Percentiles rank a stretch among this genome's conserved stretches.
These are phyloP conservation scores for Aspergillus sp. DNA, from an alignment of 2,329 filamentous ascomycete species.

Conservation along the genomic window DNA sequence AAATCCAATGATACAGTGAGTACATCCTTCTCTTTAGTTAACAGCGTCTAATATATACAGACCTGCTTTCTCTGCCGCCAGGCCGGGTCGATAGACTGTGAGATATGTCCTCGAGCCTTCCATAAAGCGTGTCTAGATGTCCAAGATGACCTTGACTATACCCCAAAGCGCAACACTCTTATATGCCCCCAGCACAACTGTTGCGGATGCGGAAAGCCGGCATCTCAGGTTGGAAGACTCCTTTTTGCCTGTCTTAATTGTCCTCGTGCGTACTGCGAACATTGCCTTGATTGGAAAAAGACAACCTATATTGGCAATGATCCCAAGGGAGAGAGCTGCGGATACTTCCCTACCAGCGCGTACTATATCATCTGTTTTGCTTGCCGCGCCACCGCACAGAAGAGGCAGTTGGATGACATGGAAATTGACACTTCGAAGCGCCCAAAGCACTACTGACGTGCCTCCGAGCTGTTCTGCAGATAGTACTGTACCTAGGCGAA, in stretches of 20 bases:
- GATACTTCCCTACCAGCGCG: slow-evolving; percentile 49
- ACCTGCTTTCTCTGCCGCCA: slow-evolving; percentile 22
- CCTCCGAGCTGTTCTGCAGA: neutral
- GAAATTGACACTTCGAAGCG: neutral
- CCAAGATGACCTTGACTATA: neutral
- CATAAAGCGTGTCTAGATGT: slow-evolving; percentile 56
- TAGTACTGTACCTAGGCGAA: neutral
- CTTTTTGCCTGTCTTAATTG: slow-evolving; percentile 60
- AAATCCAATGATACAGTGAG: slow-evolving; percentile 52
- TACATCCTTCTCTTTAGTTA: neutral
- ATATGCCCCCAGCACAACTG: slow-evolving; percentile 62
- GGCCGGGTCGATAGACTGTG: slow-evolving; percentile 16
- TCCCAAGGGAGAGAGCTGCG: slow-evolving; percentile 57
- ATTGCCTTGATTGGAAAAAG: slow-evolving; percentile 55
- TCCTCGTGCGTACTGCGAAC: slow-evolving; percentile 60
- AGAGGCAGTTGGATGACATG: neutral
- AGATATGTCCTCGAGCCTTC: slow-evolving; percentile 58
- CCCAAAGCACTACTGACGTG: neutral
- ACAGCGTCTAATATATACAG: slow-evolving; percentile 16
- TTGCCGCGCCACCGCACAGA: neutral
- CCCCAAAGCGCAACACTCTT: slow-evolving; percentile 40
- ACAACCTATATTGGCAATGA: slow-evolving; percentile 55
- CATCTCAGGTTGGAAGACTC: slow-evolving; percentile 47
- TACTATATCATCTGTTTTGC: slow-evolving; percentile 50
- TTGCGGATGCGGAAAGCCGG: slow-evolving; percentile 57